Evolutionary conservation across 768 basidiomycete species (phyloP), one percentile per base, ranked within the genome.

Genomic region (Pseudohyphozyma bogoriensis): DNA sequence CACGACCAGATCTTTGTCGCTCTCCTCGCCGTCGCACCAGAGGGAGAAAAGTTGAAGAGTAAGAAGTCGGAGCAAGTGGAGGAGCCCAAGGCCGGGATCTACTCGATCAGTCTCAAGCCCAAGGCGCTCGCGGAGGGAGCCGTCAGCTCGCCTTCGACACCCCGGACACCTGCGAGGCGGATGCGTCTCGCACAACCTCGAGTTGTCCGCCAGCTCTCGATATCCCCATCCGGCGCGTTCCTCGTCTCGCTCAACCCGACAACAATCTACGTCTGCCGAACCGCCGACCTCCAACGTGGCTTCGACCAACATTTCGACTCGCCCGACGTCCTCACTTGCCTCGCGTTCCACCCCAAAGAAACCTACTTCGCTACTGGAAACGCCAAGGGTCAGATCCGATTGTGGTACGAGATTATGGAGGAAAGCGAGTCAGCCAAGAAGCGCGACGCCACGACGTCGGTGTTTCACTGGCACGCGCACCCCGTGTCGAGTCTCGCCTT

Each of bases 331-430:
- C 77, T 96, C 59, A 90, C 87, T 2, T 89, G 87, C 72, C 77
- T 95, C 45, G 82, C 87, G 8, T 86, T 87, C 72, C 89, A 93
- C 72, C 93, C 93, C 3, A 79, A 77, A 53, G 85, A 95, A 64
- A 88, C 92, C 58, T 92, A 87, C 74, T 95, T 97, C 72, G 95
- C 90, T 4, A 95, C 93, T 0, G 95, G 95, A 29, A 92, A 97
- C 69, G 78, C 77, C 26, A 83, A 83, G 64, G 95, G 95, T 56
- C 78, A 81, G 64, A 85, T 99, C 50, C 80, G 88, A 36, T 72
- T 97, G 11, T 97, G 93, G 91, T 91, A 95, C 72, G 93, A 89
- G 73, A 78, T 93, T 22, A 81, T 84, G 63, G 81, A 85, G 22
- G 68, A 74, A 35, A 39, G 62, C 39, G 74, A 77, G 15, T 69